These are phyloP conservation scores for Cladosporium sphaerospermum DNA, from an alignment of 2,329 filamentous ascomycete genomes.

Conservation along the genomic window DNA sequence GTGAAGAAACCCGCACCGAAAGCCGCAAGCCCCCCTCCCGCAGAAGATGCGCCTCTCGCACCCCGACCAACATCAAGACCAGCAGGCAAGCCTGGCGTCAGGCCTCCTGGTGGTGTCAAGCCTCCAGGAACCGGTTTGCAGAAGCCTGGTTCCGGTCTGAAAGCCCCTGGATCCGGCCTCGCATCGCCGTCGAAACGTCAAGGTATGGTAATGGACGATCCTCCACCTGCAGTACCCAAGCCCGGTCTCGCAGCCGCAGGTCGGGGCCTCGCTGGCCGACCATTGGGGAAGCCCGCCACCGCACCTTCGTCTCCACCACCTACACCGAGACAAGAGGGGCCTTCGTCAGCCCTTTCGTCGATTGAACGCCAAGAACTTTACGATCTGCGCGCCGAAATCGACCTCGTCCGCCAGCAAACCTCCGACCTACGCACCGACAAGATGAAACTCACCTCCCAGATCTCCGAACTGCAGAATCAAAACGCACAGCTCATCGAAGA, in stretches of 20 bases:
- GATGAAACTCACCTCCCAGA: constrained; percentile 73
- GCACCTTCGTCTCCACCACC: constrained; percentile 47
- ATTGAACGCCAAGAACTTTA: constrained; percentile 90
- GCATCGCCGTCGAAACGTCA: constrained; percentile 26
- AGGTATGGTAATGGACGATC: constrained; percentile 23
- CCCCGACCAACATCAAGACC: constrained; percentile 54
- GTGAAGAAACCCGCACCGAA: constrained; percentile 43
- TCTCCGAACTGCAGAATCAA: constrained; percentile 91
- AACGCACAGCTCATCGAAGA: constrained; percentile 96
- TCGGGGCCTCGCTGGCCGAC: constrained; percentile 74
- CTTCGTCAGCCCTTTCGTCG: constrained; percentile 59
- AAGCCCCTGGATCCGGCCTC: constrained; percentile 25
- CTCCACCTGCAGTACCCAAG: constrained; percentile 31
- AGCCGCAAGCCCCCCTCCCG: constrained; percentile 34
- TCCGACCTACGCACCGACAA: constrained; percentile 81
- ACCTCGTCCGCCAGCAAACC: constrained; percentile 65
- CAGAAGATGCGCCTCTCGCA: constrained; percentile 46
- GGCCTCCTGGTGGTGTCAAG: constrained; percentile 24
- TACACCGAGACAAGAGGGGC: constrained; percentile 52
- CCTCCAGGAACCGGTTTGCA: constrained; percentile 36
- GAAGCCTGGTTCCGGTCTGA: constrained; percentile 35
- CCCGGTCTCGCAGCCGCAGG: constrained; percentile 42
- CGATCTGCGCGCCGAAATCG: constrained; percentile 77
- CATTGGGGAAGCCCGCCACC: constrained; percentile 64
- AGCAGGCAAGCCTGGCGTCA: constrained; percentile 33